These are phyloP conservation scores for Zygnema circumcarinatum DNA, from an alignment of 139 green algal genomes.

Conservation along the genomic window DNA sequence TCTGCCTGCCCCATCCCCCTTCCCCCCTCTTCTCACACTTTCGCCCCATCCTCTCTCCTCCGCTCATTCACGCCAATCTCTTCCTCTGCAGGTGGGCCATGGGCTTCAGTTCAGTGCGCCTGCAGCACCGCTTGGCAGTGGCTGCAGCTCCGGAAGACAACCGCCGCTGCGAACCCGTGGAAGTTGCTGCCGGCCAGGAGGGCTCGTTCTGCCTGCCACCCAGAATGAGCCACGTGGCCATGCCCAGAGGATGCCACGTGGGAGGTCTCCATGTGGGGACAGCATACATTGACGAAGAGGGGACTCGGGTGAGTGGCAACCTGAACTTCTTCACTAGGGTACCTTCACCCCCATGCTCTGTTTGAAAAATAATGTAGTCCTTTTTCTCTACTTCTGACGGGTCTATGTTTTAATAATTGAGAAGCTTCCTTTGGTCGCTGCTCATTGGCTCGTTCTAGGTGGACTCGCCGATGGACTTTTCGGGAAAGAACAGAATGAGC, in stretches of 20 bases:
- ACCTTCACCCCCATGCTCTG: neutral
- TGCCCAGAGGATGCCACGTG: neutral
- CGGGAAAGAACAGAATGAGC: slow-evolving; percentile 39
- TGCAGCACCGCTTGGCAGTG: slow-evolving; percentile 25
- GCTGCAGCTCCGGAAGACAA: slow-evolving; percentile 7
- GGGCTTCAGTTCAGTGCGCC: neutral
- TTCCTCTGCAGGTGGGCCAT: slow-evolving; percentile 31
- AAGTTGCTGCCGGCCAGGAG: neutral
- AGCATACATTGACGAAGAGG: slow-evolving; percentile 21
- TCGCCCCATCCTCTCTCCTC: neutral
- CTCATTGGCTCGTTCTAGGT: slow-evolving; percentile 28
- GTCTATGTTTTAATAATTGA: neutral
- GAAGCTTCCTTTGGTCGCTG: neutral
- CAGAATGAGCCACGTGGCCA: neutral
- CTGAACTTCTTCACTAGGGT: too few species aligned
- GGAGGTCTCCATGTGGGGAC: slow-evolving; percentile 10
- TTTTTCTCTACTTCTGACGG: slow-evolving; percentile 3
- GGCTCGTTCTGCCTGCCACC: slow-evolving; percentile 22
- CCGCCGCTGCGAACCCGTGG: neutral
- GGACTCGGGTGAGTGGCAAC: neutral
- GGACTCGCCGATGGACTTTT: slow-evolving; percentile 49
- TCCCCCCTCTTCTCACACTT: neutral
- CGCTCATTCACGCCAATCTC: neutral
- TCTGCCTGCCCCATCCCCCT: neutral
- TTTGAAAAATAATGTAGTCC: neutral